Conservation (phyloP, 2,329 filamentous ascomycete species). For the Sordariomycetes sp. region DNA sequence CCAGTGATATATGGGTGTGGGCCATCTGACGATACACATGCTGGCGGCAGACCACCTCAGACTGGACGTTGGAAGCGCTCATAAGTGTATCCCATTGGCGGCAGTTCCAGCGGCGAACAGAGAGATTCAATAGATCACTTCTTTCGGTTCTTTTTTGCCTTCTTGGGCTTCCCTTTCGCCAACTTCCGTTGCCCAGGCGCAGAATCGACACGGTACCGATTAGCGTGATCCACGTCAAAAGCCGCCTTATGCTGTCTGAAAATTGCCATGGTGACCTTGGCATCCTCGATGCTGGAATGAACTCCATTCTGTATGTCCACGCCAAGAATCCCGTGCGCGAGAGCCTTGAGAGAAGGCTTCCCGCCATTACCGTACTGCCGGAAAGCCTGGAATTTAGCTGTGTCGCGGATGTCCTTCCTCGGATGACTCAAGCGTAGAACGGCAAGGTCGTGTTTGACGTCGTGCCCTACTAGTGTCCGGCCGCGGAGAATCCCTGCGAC, state of each 20-base stretch:
- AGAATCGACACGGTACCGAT: constrained; percentile 42
- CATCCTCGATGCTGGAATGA: constrained; percentile 67
- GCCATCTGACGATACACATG: not conserved
- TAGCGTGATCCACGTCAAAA: constrained; percentile 73
- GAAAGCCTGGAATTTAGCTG: constrained; percentile 66
- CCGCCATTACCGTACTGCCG: constrained; percentile 56
- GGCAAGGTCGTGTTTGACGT: constrained; percentile 67
- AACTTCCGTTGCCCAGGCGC: constrained; percentile 5
- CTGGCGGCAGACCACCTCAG: not conserved
- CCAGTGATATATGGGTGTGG: not conserved
- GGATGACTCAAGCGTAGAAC: constrained; percentile 73
- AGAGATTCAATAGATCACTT: not conserved
- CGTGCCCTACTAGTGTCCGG: constrained; percentile 73
- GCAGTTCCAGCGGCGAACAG: not conserved
- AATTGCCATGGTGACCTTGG: constrained; percentile 78
- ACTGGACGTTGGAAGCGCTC: not conserved
- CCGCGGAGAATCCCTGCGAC: constrained; percentile 59
- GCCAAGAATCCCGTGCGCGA: constrained; percentile 46
- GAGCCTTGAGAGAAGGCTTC: constrained; percentile 54
- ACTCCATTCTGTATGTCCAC: constrained; percentile 53
- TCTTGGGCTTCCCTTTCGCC: constrained; percentile 21
- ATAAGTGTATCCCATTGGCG: not conserved
- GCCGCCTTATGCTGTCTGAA: constrained; percentile 74
- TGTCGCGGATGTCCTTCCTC: constrained; percentile 71
- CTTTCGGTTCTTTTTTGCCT: constrained; percentile 23